phyloP scores from a whole-genome alignment of 1,139 yeast species.

The Sugiyamaella novakii region DNA sequence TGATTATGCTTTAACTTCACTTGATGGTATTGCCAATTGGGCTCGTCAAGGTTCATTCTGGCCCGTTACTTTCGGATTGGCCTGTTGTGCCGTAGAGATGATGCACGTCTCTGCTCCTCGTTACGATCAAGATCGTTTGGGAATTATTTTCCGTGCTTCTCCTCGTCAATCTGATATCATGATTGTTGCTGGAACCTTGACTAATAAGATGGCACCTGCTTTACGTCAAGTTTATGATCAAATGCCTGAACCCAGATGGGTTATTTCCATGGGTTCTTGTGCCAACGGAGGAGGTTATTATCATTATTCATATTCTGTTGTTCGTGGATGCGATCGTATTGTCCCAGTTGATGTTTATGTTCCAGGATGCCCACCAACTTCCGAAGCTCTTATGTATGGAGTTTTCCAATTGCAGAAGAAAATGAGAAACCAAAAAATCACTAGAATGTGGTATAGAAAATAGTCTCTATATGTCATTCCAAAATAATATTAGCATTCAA shows the following conservation, averaged over 20 bases:
- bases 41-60: conserved; percentile 90
- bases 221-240: conserved; percentile 91
- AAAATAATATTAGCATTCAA: conserved; percentile 11
- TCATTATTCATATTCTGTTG: conserved; percentile 87
- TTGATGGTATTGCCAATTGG: conserved; percentile 87
- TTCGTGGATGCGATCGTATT: conserved; percentile 86
- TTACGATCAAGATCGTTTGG: conserved; percentile 90
- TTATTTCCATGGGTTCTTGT: conserved; percentile 91
- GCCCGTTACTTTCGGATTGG: conserved; percentile 92
- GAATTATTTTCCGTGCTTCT: conserved; percentile 91
- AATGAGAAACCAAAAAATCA: conserved; percentile 78
- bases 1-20: conserved; percentile 83
- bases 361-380: conserved; percentile 93
- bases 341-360: conserved; percentile 90
- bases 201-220: conserved; percentile 94
- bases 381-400: conserved; percentile 90
- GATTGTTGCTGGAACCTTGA: conserved; percentile 91
- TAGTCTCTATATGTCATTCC: conserved; percentile 32
- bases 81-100: conserved; percentile 95
- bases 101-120: conserved; percentile 93
- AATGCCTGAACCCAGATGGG: conserved; percentile 91
- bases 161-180: conserved; percentile 93
- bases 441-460: conserved; percentile 85
- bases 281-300: conserved; percentile 95
- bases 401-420: conserved; percentile 86